Evolutionary conservation across 768 basidiomycete genomes (phyloP), one percentile per base, ranked within the genome.

Genomic region (Lentinula aciculospora): DNA sequence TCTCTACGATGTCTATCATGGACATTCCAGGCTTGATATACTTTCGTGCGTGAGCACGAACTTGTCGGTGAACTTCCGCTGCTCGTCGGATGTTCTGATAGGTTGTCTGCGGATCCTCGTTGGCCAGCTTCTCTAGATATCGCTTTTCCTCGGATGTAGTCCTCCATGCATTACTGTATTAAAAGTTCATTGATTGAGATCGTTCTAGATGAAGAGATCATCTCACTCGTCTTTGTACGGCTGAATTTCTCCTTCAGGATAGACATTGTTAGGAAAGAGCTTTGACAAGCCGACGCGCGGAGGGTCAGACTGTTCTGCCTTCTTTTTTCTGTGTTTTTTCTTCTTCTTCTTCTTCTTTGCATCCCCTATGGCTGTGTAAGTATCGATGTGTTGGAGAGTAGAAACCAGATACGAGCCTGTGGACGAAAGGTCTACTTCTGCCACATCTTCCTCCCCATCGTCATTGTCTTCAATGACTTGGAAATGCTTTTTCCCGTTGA

Each of bases 61-160:
- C 96, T 68, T 91, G 89, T 46, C 97, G 82, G 69, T 99, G 97
- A 10, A 96, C 94, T 72, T 98, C 95, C n/a, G 92, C 90, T 39
- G 88, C 97, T 59, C 88, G 83, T 53, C 97, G 85, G 67, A 99
- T 95, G 68, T 81, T 84, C 64, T 92, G 82, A 72, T 98, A 99
- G 0, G 91, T 96, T 40, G 79, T 76, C 60, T 89, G 84, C 2
- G 91, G 89, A 69, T 97, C 92, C 65, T 88, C 85, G 67, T 86
- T 83, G 3, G 80, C 79, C 61, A 88, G 72, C 58, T 81, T 81
- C 68, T 99, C 97, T n/a, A 81, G 70, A 64, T 92, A 84, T 29
- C 89, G 85, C 67, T 85, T 89, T 72, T 99, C 97, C 64, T 94
- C 94, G 0, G 92, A 94, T 2, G 94, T 94, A 9, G 83, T 88